Base-by-base conservation (phyloP, 768 basidiomycete species). In the Mycena epipterygia region DNA sequence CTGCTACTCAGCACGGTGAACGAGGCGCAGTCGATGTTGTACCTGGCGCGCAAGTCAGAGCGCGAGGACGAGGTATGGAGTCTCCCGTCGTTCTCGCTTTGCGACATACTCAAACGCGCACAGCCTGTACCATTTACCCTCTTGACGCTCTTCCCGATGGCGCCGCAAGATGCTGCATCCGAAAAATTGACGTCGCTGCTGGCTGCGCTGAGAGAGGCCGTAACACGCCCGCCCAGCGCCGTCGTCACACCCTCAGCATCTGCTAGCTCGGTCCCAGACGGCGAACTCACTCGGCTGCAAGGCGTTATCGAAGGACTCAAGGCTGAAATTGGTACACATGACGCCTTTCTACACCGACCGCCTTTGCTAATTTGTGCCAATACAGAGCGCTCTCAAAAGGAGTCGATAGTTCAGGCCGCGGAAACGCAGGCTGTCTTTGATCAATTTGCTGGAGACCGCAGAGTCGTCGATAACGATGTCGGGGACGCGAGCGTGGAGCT, bases 1-100 rank as follows among this genome's bases (percentile, higher is more conserved):
- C 79, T 94, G 30, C 77, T 93, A 5, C 76, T 96, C 57, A 84
- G 84, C 42, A 83, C 88, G 8, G 88, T 90, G 39, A 94, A 95
- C 73, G 90, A 91, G 67, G 77, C 93, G 21, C 90, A 92, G 76
- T 79, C 83, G 19, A 78, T 90, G 55, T 63, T 90, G 23, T 84
- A 90, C 71, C 84, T 85, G 66, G 85, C 85, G 46, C 85, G 81
- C 53, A 77, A 71, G 39, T 71, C 82, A 29, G 76, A 84, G 39
- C 77, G 83, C 16, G 83, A 87, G 30, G 79, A 81, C 23, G 75
- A 79, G 37, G 90, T 89, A 74, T 85, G 89, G 87, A 73, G 56
- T 56, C 62, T 59, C 62, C 41, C 55, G 33, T 55, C 9, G 49
- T 64, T 33, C 21, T 33, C 42, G 30, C 25, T 25, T 55, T 74